Evolutionary conservation across 805 yeast species (phyloP), one percentile per base, ranked within the genome.

Genomic region (Candida manassasensis): DNA sequence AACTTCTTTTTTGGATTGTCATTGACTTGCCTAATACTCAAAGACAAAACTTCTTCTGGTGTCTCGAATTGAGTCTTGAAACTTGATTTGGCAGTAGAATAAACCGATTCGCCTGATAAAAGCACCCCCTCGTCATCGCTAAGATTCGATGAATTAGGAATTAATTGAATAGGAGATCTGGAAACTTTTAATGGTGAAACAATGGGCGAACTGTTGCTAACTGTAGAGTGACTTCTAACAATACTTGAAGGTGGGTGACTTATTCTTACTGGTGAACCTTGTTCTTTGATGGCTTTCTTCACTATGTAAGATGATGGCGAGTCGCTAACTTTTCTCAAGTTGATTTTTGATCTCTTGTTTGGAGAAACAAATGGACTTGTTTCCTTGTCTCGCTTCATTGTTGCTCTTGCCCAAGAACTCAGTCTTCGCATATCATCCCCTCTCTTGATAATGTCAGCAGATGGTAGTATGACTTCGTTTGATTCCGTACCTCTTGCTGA

Each of bases 41-140:
- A 11, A 14, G 36, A 30, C 13, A 14, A 15, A 25, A 27, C 27
- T 4, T 18, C 13, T 11, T 25, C 26, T 16, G 25, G 19, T 6
- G 21, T 30, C 19, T n/a, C 26, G 15, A 21, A 24, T 10, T 24
- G 29, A 9, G 32, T 27, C 4, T 35, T 38, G 12, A 44, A 35
- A 19, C 41, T 40, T 7, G 57, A 40, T 25, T 30, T 34, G 2
- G 63, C 61, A 2, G 63, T 55, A n/a, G 63, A 58, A 39, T 51
- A 55, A 2, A 44, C 38, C 1, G 52, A 42, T 10, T 48, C 45
- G 6, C 40, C 47, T 13, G 54, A 44, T n/a, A 49, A 41, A 2
- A 43, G 16, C 6, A 48, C 35, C 4, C 39, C 30, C 16, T 47
- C 50, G 9, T 40, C 40, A 22, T 29, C 26, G 19, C 29, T 14